Evolutionary conservation across 1,284 basidiomycete genomes (phyloP).

Genomic region (Hemileia vastatrix): DNA sequence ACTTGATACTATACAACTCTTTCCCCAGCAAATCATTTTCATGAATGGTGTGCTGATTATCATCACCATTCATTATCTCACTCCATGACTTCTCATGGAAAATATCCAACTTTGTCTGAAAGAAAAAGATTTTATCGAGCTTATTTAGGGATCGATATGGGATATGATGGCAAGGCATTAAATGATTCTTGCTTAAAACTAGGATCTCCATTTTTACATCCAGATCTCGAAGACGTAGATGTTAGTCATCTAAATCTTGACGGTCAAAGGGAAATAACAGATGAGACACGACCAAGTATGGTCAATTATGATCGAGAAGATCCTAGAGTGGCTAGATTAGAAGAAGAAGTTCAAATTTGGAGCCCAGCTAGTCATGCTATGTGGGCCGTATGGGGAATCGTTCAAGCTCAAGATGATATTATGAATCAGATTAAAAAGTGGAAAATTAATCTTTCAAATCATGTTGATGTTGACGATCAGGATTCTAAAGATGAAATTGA

Average conservation of each 20-base stretch:
- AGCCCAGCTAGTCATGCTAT: slow-evolving; percentile 73
- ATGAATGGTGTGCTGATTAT: slow-evolving; percentile 74
- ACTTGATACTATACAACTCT: slow-evolving; percentile 64
- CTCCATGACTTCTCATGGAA: slow-evolving; percentile 58
- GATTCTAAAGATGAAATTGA: slow-evolving; percentile 56
- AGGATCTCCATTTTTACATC: background rate
- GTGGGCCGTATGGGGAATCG: slow-evolving; percentile 86
- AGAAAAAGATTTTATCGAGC: slow-evolving; percentile 70
- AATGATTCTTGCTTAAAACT: background rate
- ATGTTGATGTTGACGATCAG: background rate
- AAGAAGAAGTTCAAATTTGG: slow-evolving; percentile 70
- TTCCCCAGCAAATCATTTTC: slow-evolving; percentile 17
- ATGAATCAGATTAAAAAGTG: slow-evolving; percentile 15
- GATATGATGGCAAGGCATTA: background rate
- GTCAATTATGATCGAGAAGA: slow-evolving; percentile 19
- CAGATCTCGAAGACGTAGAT: slow-evolving; percentile 3
- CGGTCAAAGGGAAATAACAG: background rate
- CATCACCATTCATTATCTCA: slow-evolving; percentile 57
- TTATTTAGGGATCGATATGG: slow-evolving; percentile 52
- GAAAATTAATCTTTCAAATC: background rate
- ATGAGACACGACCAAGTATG: background rate
- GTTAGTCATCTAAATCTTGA: slow-evolving; percentile 7
- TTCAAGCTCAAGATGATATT: slow-evolving; percentile 74
- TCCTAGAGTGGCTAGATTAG: slow-evolving; percentile 48
- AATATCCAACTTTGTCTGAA: slow-evolving; percentile 64